Percentiles rank a stretch among this genome's conserved stretches.
Conservation (phyloP, 495 filamentous ascomycete species). For the Parathielavia hyrcaniae region DNA sequence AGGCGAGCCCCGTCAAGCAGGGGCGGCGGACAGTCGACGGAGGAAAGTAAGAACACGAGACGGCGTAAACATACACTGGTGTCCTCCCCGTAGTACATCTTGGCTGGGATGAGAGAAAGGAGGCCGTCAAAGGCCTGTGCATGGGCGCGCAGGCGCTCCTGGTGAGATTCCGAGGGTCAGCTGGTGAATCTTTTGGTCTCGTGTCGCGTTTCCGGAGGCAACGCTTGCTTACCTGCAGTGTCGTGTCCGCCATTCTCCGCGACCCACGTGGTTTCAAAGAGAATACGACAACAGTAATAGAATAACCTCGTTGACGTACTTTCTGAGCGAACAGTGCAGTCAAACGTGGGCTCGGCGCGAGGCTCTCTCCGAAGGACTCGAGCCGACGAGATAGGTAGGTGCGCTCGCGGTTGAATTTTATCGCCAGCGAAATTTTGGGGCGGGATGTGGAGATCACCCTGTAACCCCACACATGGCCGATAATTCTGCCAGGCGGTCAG, state of each 20-base stretch:
- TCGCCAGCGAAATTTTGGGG: conserved; percentile 32
- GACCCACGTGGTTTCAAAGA: background rate
- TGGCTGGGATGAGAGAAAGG: conserved; percentile 86
- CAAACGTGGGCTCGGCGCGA: conserved; percentile 10
- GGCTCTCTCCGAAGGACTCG: conserved; percentile 14
- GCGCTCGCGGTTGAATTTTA: conserved; percentile 32
- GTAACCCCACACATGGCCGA: conserved; percentile 2
- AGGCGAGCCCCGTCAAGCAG: background rate
- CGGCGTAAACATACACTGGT: conserved; percentile 65
- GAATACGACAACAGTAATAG: background rate
- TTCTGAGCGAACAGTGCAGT: background rate
- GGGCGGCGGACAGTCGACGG: background rate
- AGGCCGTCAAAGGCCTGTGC: conserved; percentile 84
- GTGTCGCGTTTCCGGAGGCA: background rate
- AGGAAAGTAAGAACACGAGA: background rate
- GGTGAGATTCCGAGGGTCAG: conserved; percentile 10
- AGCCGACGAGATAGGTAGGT: conserved; percentile 27
- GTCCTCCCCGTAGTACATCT: conserved; percentile 85
- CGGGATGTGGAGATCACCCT: conserved; percentile 25
- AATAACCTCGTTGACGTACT: background rate
- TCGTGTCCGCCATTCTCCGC: conserved; percentile 26
- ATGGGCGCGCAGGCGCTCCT: conserved; percentile 84
- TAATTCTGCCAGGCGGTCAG: conserved; percentile 31
- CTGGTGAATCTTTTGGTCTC: background rate
- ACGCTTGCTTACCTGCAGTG: conserved; percentile 30